phyloP scores from a whole-genome alignment of 768 basidiomycete species.

The Naganishia randhawae region DNA sequence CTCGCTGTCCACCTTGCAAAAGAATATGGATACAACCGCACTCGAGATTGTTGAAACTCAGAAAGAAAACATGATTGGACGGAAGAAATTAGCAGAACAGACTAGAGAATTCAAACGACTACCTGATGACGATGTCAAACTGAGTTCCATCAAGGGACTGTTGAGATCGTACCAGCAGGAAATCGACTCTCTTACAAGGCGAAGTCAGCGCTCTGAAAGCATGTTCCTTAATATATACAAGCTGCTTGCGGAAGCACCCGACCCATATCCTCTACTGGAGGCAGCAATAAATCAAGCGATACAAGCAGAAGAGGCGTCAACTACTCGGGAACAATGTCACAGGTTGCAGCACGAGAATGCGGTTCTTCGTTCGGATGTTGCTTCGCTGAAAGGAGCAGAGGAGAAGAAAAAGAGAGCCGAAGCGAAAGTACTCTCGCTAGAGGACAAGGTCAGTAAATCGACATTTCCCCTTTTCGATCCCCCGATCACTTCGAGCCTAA shows the following conservation, averaged over 20 bases:
- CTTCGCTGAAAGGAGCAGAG: conserved; percentile 64
- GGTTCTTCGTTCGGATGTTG: conserved; percentile 67
- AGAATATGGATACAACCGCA: conserved; percentile 84
- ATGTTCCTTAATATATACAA: conserved; percentile 97
- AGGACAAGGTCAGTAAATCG: conserved; percentile 64
- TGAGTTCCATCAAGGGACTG: conserved; percentile 78
- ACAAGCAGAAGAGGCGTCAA: conserved; percentile 73
- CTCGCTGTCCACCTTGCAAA: conserved; percentile 83
- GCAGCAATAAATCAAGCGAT: conserved; percentile 94
- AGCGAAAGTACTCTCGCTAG: conserved; percentile 67
- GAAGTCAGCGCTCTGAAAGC: conserved; percentile 86
- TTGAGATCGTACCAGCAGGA: conserved; percentile 95
- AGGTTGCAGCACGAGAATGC: conserved; percentile 75
- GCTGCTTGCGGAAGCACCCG: conserved; percentile 90
- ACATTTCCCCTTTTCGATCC: background rate
- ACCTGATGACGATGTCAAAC: conserved; percentile 76
- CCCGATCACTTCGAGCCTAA: background rate
- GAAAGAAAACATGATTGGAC: conserved; percentile 90
- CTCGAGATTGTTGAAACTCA: conserved; percentile 96
- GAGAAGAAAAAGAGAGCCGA: conserved; percentile 73
- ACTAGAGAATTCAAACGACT: conserved; percentile 98
- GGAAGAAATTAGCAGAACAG: conserved; percentile 89
- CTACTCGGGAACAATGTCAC: conserved; percentile 70
- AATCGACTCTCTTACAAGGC: conserved; percentile 90
- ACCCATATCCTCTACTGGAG: conserved; percentile 93